A percentile compares a stretch with the other conserved stretches of the same genome.
These are phyloP conservation scores for Cymbopogon flexuosus DNA, from an alignment of 202 grass and related monocot species.

Conservation along the genomic window DNA sequence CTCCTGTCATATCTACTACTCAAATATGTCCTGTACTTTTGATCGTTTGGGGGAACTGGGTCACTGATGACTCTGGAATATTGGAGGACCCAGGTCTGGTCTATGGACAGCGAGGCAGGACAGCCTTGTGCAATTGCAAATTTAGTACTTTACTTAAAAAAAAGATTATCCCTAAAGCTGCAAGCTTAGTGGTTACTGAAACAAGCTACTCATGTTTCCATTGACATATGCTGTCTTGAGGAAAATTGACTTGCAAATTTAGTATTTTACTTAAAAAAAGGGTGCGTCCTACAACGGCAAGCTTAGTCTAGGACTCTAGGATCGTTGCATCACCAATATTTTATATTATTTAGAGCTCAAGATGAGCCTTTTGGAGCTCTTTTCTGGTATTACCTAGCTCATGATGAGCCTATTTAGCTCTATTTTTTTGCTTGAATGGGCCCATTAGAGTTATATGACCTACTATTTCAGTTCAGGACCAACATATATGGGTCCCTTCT, in stretches of 20 bases:
- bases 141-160: too few species aligned
- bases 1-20: conserved; percentile 5
- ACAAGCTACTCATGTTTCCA: background rate
- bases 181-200: background rate
- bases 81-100: background rate
- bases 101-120: background rate
- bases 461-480: background rate
- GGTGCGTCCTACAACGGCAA: background rate
- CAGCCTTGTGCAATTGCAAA: too few species aligned
- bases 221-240: background rate
- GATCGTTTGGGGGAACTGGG: background rate
- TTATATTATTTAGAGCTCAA: background rate
- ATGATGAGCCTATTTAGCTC: background rate
- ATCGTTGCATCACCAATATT: background rate
- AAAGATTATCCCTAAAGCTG: too few species aligned
- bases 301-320: background rate
- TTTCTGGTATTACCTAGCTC: background rate
- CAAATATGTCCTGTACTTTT: background rate
- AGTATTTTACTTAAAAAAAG: background rate
- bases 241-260: background rate
- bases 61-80: background rate
- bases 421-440: background rate
- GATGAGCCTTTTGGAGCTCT: background rate
- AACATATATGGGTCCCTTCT: background rate
- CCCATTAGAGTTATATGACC: background rate